Evolutionary conservation across 2,329 filamentous ascomycete species (phyloP).

Genomic region (Aspergillus hiratsukae): DNA sequence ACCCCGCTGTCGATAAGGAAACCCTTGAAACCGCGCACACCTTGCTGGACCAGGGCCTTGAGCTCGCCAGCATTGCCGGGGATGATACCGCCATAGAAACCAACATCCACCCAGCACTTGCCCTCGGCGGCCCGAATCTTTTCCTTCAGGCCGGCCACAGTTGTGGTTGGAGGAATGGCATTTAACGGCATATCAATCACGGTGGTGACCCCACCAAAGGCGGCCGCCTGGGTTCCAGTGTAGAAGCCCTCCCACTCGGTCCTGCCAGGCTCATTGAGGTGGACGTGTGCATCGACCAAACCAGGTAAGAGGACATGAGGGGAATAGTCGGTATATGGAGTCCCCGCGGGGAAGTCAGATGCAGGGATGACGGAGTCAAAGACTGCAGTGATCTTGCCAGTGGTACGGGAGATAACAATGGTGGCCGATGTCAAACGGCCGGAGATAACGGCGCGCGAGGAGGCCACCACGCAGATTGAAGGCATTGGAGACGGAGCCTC

Average conservation of each 20-base stretch:
- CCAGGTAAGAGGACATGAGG: conserved; percentile 83
- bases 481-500: conserved; percentile 24
- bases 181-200: conserved; percentile 98
- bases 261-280: conserved; percentile 92
- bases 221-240: conserved; percentile 88
- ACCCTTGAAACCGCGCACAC: conserved; percentile 93
- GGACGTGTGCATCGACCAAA: conserved; percentile 93
- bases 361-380: conserved; percentile 68
- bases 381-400: conserved; percentile 80
- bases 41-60: conserved; percentile 72
- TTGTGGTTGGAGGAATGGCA: conserved; percentile 93
- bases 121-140: conserved; percentile 80
- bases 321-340: conserved; percentile 76
- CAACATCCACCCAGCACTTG: conserved; percentile 98
- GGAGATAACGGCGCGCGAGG: conserved; percentile 75
- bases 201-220: conserved; percentile 92
- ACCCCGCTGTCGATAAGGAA: conserved; percentile 96
- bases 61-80: conserved; percentile 82
- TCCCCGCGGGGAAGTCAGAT: conserved; percentile 67
- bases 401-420: conserved; percentile 68
- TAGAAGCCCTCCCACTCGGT: conserved; percentile 99
- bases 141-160: conserved; percentile 71
- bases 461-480: conserved; percentile 71
- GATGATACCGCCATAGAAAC: conserved; percentile 92
- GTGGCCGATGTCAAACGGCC: conserved; percentile 76